phyloP scores from a whole-genome alignment of 129 eudicot genomes.

The Flaveria sonorensis region DNA sequence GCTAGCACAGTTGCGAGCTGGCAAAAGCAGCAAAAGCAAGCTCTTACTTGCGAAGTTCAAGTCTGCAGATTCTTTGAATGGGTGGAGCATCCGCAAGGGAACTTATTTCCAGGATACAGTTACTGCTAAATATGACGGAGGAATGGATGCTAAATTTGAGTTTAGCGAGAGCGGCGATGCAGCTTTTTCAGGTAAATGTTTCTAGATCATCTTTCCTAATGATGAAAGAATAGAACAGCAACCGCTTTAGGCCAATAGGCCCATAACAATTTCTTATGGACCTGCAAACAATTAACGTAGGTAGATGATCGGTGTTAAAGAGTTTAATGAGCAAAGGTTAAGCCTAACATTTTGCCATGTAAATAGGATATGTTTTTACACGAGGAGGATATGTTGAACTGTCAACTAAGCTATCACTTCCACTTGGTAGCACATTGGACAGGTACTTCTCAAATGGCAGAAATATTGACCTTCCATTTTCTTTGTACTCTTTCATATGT shows the following conservation, averaged over 20 bases:
- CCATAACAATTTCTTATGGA: not conserved
- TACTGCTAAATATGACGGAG: slow-evolving; percentile 88
- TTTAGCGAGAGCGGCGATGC: slow-evolving; percentile 69
- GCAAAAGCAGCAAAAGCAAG: slow-evolving; percentile 99
- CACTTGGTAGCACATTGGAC: slow-evolving; percentile 80
- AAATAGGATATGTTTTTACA: slow-evolving; percentile 77
- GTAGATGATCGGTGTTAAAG: slow-evolving; percentile 3
- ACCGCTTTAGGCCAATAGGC: not conserved
- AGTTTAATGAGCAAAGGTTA: not conserved
- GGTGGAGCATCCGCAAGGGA: slow-evolving; percentile 86
- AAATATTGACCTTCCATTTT: not conserved
- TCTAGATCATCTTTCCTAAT: not conserved
- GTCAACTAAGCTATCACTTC: slow-evolving; percentile 39
- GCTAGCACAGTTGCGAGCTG: slow-evolving; percentile 93
- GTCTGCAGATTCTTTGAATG: slow-evolving; percentile 76
- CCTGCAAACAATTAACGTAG: not conserved
- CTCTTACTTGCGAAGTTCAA: slow-evolving; percentile 91
- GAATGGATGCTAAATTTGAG: slow-evolving; percentile 93
- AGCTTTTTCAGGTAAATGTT: slow-evolving; percentile 72
- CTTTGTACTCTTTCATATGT: slow-evolving; percentile 7
- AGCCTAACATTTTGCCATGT: slow-evolving; percentile 12
- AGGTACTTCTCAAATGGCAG: slow-evolving; percentile 51
- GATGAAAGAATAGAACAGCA: slow-evolving; percentile 6
- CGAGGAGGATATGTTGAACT: slow-evolving; percentile 96
- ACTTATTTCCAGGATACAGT: slow-evolving; percentile 88